Evolutionary conservation across 306 rosid species (phyloP), one percentile per base, ranked within the genome.

Genomic region (Sicyos baderoa): DNA sequence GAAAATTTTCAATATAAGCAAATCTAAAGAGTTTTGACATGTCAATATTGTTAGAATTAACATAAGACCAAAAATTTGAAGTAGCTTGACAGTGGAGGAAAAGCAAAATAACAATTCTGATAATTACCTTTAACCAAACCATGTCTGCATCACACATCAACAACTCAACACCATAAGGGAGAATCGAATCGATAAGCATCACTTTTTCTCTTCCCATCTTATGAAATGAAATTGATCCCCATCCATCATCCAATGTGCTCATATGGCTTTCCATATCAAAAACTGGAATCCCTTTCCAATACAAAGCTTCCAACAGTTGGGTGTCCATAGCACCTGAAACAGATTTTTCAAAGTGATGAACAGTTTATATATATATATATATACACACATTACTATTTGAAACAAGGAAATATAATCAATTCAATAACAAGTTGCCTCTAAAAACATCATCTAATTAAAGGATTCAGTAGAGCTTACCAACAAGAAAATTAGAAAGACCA

Each of bases 91-190:
- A 27, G 29, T 40, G 32, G 42, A 48, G 25, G 21, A 21, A 65
- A 5, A 65, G 15, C 16, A 17, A 60, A 76, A 68, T 54, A 32
- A 48, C 53, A 21, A 19, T 57, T 54, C 56, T n/a, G 27, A 61
- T 66, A 55, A 7, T 74, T 73, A 93, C 99, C 97, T 93, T 93
- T 76, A 93, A 77, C 99, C 99, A 93, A 65, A 93, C 97, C 99
- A 93, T 93, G 86, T 93, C 99, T 9, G 97, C 90, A 75, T 93
- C 99, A 81, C 99, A 93, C 99, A 93, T 90, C 84, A 93, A 81
- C 70, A 93, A 70, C 85, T 93, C 97, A 14, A 54, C 85, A 66
- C 97, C 99, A 65, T 73, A 88, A 45, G 97, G 97, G 47, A 93
- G 87, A 62, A 93, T 47, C n/a, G 89, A 79, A 64, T 93, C 91